These are phyloP conservation scores for Ogataea chonburiensis DNA, from an alignment of 805 yeast species.

Conservation along the genomic window DNA sequence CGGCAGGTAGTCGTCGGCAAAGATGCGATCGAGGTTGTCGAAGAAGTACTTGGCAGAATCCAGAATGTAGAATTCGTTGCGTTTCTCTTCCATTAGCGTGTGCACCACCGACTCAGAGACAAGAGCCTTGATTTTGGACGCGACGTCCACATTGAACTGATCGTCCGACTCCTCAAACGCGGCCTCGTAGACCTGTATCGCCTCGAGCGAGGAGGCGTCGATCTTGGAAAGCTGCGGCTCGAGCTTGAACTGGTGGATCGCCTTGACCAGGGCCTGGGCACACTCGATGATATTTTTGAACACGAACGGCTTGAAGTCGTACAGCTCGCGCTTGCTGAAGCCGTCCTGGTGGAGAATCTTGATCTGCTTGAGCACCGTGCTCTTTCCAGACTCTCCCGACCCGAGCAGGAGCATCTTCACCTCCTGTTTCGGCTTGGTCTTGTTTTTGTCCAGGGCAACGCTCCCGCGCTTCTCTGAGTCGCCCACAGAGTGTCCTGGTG, in stretches of 20 bases:
- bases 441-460: conserved; percentile 2
- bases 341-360: conserved; percentile 75
- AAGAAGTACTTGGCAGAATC: conserved; percentile 84
- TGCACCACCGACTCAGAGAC: conserved; percentile 60
- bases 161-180: conserved; percentile 51
- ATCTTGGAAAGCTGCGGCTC: conserved; percentile 36
- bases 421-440: conserved; percentile 39
- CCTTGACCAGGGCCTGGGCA: conserved; percentile 66
- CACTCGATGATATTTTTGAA: conserved; percentile 76
- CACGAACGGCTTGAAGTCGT: conserved; percentile 75
- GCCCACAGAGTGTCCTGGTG: too few relatives aligned
- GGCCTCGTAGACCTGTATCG: conserved; percentile 45
- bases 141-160: conserved; percentile 49
- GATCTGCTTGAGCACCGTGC: conserved; percentile 80
- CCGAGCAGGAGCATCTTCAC: conserved; percentile 78
- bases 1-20: conserved; percentile 63
- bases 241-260: conserved; percentile 53
- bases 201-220: conserved; percentile 40
- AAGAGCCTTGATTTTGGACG: conserved; percentile 47
- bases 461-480: neutral
- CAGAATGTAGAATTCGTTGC: conserved; percentile 74
- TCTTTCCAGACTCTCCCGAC: conserved; percentile 85
- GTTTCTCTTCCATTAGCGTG: conserved; percentile 54
- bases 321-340: conserved; percentile 65
- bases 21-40: conserved; percentile 61